Conservation (phyloP, 192 early-diverging fungal species). For the Backusella mclennaniae region DNA sequence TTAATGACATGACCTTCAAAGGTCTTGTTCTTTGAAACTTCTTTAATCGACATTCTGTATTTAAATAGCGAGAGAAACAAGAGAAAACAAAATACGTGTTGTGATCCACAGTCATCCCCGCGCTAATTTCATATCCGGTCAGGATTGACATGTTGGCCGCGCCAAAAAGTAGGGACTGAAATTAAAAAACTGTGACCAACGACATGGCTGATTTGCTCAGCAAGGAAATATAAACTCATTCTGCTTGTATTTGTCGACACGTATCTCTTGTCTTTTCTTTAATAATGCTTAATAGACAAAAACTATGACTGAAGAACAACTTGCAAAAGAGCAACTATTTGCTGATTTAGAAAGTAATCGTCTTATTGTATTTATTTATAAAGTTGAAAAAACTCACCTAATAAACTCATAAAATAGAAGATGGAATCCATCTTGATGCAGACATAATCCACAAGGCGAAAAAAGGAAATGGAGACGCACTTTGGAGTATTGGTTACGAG, state of each 20-base stretch:
- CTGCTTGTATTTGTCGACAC: too few relatives aligned
- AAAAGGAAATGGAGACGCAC: background rate
- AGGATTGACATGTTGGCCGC: too few relatives aligned
- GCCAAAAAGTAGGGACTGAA: too few relatives aligned
- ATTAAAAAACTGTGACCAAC: too few relatives aligned
- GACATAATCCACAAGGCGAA: background rate
- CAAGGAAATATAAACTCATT: too few relatives aligned
- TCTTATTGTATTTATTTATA: background rate
- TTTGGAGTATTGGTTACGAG: slow-evolving; percentile 1
- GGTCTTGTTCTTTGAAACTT: slow-evolving; percentile 60
- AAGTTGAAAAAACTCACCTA: background rate
- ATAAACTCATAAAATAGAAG: background rate
- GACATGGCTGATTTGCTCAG: too few relatives aligned
- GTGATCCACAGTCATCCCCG: too few relatives aligned
- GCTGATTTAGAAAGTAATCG: background rate
- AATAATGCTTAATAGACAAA: too few relatives aligned
- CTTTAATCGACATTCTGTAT: background rate
- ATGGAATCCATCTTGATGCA: background rate
- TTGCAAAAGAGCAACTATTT: background rate
- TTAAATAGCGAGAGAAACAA: background rate
- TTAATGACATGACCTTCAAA: slow-evolving; percentile 71
- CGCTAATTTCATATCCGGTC: too few relatives aligned
- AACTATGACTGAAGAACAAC: background rate
- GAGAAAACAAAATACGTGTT: background rate
- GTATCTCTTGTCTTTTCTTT: too few relatives aligned